A percentile compares a stretch with the other conserved stretches of the same genome.
These are phyloP conservation scores for Metschnikowia bowlesiae DNA, from an alignment of 805 yeast species.

Conservation along the genomic window DNA sequence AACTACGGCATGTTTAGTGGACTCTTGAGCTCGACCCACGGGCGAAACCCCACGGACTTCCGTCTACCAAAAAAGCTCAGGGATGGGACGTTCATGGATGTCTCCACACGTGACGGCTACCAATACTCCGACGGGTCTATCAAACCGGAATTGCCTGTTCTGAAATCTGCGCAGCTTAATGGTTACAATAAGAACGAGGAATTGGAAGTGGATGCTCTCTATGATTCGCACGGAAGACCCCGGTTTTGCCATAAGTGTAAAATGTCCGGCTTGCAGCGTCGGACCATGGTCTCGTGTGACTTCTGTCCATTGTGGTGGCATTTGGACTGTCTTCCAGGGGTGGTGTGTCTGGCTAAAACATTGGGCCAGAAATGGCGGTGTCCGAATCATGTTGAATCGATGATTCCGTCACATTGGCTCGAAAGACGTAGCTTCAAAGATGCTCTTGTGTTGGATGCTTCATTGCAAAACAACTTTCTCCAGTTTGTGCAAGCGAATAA, in stretches of 20 bases:
- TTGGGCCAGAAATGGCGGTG: conserved; percentile 85
- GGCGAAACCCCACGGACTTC: conserved; percentile 40
- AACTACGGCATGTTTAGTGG: conserved; percentile 49
- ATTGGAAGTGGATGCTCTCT: conserved; percentile 57
- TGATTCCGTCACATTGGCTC: conserved; percentile 36
- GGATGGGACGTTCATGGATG: conserved; percentile 65
- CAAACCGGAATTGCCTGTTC: conserved; percentile 47
- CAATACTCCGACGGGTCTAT: conserved; percentile 55
- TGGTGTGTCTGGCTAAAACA: conserved; percentile 66
- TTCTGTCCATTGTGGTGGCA: conserved; percentile 85
- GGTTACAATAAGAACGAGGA: conserved; percentile 44
- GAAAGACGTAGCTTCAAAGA: conserved; percentile 46
- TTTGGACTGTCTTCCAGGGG: conserved; percentile 77
- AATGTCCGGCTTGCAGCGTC: conserved; percentile 53
- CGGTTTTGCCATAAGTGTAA: conserved; percentile 75
- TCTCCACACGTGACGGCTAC: conserved; percentile 61
- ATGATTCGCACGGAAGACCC: conserved; percentile 66
- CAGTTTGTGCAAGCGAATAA: conserved; percentile 27
- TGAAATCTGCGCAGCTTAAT: conserved; percentile 29
- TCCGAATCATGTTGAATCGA: conserved; percentile 71
- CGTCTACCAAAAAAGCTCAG: conserved; percentile 63
- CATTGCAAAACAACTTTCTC: conserved; percentile 33
- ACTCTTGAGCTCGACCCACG: conserved; percentile 63
- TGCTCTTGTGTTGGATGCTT: conserved; percentile 51
- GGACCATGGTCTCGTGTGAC: conserved; percentile 69